Evolutionary conservation across 2,329 filamentous ascomycete species (phyloP).

Genomic region (Tolypocladium album): DNA sequence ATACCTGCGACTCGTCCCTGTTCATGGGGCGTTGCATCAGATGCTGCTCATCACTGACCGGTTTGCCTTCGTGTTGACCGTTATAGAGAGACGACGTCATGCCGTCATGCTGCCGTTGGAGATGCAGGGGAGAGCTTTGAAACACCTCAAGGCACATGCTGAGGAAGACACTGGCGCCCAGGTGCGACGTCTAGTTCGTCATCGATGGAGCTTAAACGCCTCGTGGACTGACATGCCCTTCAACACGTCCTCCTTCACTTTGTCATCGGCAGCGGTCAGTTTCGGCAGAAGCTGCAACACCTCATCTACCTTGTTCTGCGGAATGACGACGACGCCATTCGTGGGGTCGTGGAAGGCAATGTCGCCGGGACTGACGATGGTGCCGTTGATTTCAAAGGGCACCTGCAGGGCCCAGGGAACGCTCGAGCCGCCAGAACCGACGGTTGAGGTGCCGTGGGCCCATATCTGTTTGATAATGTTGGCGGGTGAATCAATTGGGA

Average conservation of each 20-base stretch:
- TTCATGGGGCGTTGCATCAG: background rate
- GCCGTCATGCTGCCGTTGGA: no score
- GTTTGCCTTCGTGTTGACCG: background rate
- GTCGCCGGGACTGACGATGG: slow-evolving; percentile 43
- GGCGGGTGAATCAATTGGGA: background rate
- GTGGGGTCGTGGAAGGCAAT: slow-evolving; percentile 57
- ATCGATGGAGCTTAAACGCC: slow-evolving; percentile 50
- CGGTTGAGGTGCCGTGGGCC: slow-evolving; percentile 43
- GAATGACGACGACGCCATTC: slow-evolving; percentile 63
- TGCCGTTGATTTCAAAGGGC: slow-evolving; percentile 30
- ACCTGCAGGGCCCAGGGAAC: slow-evolving; percentile 43
- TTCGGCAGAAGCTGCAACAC: slow-evolving; percentile 50
- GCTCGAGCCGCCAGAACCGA: slow-evolving; percentile 45
- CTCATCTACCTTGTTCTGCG: slow-evolving; percentile 44
- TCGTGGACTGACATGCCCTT: slow-evolving; percentile 52
- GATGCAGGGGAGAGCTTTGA: no score
- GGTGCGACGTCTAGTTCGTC: no score
- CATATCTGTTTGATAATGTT: slow-evolving; percentile 31
- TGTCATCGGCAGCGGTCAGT: slow-evolving; percentile 40
- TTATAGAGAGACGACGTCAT: background rate
- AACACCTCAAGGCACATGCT: background rate
- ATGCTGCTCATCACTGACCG: background rate
- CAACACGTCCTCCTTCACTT: slow-evolving; percentile 54
- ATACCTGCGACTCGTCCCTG: background rate
- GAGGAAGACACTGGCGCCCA: background rate